phyloP scores from a whole-genome alignment of 106 monocot genomes.

The Phalaenopsis equestris region DNA sequence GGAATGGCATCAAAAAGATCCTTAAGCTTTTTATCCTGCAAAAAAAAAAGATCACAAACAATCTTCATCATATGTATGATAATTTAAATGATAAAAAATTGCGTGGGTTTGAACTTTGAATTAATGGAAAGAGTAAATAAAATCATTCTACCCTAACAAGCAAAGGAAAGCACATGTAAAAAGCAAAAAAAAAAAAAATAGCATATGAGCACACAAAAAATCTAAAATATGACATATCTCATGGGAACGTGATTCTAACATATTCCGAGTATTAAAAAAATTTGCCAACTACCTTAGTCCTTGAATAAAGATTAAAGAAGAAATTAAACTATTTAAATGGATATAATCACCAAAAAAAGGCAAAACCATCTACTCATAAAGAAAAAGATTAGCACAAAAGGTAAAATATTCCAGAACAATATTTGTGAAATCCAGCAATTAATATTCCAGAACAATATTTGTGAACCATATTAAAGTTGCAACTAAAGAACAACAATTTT shows the following conservation, averaged over 20 bases:
- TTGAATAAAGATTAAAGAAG: background rate
- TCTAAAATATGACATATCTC: background rate
- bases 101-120: background rate
- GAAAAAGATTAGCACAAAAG: background rate
- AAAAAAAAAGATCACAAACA: background rate
- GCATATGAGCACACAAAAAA: background rate
- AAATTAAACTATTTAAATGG: background rate
- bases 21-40: constrained; percentile 95
- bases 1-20: constrained; percentile 77
- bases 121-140: background rate
- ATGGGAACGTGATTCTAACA: background rate
- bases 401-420: background rate
- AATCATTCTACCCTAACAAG: background rate
- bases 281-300: background rate
- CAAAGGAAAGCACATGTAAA: background rate
- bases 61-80: background rate
- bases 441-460: background rate
- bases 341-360: background rate
- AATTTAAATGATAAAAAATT: background rate
- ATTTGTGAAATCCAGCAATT: background rate
- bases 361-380: background rate
- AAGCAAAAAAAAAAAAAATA: background rate
- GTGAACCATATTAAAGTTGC: background rate
- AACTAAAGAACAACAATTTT: background rate
- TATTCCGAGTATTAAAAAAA: background rate